Conservation (phyloP, 2,329 filamentous ascomycete species). For the Aspergillus pseudotamarii region DNA sequence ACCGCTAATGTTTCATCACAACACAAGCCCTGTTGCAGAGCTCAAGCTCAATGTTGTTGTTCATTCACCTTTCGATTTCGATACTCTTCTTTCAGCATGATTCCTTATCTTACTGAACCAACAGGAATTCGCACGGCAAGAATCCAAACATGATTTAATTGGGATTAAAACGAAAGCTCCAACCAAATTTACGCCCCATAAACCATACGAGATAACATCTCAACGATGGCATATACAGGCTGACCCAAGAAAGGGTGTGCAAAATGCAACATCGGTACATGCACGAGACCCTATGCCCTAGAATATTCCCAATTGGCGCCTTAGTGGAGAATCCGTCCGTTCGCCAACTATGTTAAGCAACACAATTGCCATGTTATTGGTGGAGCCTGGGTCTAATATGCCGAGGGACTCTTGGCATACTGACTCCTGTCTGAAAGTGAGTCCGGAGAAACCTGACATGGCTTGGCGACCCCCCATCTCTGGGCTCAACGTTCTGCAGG, state of each 20-base stretch:
- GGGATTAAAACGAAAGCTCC: no score
- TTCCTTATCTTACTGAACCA: background rate
- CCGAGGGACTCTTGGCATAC: slow-evolving; percentile 1
- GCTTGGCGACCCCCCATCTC: background rate
- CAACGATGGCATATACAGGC: no score
- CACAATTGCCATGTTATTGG: background rate
- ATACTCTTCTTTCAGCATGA: background rate
- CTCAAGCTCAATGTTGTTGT: background rate
- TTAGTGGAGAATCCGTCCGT: background rate
- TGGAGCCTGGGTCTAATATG: background rate
- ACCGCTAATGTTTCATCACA: background rate
- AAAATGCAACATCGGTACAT: background rate
- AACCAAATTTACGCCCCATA: no score
- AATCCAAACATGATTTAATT: no score
- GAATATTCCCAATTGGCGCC: background rate
- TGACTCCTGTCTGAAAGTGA: background rate
- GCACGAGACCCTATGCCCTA: background rate
- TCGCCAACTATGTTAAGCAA: background rate
- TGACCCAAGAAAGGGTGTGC: no score
- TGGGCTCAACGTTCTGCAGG: background rate
- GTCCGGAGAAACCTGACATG: background rate
- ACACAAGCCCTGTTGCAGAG: background rate
- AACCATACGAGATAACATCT: no score
- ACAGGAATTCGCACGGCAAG: background rate
- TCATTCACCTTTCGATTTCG: background rate